Evolutionary conservation across 331 rosid genomes (phyloP), one percentile per base, ranked within the genome.

Genomic region (Stylosanthes scabra): DNA sequence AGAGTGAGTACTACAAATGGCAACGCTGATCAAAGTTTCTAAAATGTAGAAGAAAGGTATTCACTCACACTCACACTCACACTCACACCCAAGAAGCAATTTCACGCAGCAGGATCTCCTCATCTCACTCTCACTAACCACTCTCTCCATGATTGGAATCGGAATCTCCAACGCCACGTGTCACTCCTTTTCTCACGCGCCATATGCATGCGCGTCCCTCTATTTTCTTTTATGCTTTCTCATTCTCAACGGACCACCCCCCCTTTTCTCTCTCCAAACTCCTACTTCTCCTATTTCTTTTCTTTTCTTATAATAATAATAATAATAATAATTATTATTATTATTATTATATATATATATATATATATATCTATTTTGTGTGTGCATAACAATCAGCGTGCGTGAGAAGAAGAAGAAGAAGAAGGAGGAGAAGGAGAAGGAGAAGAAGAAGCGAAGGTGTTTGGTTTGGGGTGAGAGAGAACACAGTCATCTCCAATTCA

Each of bases 91-190:
- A 68, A 14, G 1, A 20, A 44, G 46, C 39, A 67, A 61, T 68
- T 67, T 67, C 50, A 78, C 69, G 74, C 69, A 78, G 77, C 6
- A 62, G 82, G 76, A 72, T 72, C 79, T 55, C 66, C 65, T 68
- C 71, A 37, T 67, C 74, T 34, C 9, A 34, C 50, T 40, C 54
- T 34, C 39, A 34, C 39, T 34, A n/a, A 51, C n/a, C 41, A 5
- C 51, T 11, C 75, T 16, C 70, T 49, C 57, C 4, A 62, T 39
- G 37, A 11, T 59, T 51, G 78, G 84, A 86, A 84, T 88, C 91
- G 78, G 84, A 86, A 84, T 88, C 91, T 81, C 40, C 70, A 61
- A 11, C 7, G 79, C 79, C 86, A 82, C 90, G 88, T 83, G 90
- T 72, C 83, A 59, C 29, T 9, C 0, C 3, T 2, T 0, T 0